phyloP scores from a whole-genome alignment of 129 eudicot species.

The Lactuca saligna region DNA sequence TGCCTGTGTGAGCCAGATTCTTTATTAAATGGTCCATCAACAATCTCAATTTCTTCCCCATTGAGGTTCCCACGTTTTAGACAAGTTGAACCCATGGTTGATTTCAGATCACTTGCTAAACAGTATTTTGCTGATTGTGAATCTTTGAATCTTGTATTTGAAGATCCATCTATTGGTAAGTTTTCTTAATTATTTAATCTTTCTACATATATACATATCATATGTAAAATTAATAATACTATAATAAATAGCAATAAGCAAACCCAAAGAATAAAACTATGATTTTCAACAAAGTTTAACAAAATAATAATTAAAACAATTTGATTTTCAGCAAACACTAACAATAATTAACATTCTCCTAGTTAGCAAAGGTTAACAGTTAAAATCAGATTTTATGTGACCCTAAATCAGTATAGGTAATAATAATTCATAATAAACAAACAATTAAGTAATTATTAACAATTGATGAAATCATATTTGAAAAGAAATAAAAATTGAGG shows the following conservation, averaged over 20 bases:
- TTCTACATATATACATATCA: too few relatives aligned
- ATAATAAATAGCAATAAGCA: too few relatives aligned
- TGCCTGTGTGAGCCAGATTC: conserved; percentile 75
- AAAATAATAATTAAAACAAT: too few relatives aligned
- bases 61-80: conserved; percentile 72
- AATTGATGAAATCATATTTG: too few relatives aligned
- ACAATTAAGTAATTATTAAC: too few relatives aligned
- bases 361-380: too few relatives aligned
- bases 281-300: not conserved
- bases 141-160: conserved; percentile 70
- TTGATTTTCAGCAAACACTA: not conserved
- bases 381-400: not conserved
- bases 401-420: not conserved
- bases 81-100: conserved; percentile 59
- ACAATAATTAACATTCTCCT: too few relatives aligned
- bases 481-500: too few relatives aligned
- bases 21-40: conserved; percentile 73
- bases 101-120: conserved; percentile 70
- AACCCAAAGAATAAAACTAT: too few relatives aligned
- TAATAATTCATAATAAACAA: too few relatives aligned
- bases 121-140: conserved; percentile 69
- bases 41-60: conserved; percentile 83
- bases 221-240: too few relatives aligned
- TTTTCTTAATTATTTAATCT: not conserved
- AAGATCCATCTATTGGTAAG: conserved; percentile 61